Evolutionary conservation across 345 rosid species (phyloP), one percentile per base, ranked within the genome.

Genomic region (Lepidium aucheri): DNA sequence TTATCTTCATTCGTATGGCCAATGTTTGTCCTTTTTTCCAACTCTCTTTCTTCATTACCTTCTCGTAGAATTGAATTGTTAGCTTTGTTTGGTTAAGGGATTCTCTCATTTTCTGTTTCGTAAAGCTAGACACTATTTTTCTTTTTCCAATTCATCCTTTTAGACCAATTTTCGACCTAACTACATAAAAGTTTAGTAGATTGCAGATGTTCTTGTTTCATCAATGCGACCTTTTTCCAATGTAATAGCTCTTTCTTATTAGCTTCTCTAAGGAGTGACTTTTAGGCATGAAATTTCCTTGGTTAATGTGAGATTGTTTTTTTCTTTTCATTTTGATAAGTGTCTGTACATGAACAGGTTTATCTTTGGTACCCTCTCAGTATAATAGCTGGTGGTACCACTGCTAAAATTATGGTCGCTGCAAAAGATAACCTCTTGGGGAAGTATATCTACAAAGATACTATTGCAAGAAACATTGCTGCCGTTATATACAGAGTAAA

Each of bases 331-430:
- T n/a, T n/a, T n/a, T 26, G 15, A 45, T 3, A 53, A 58, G 52
- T 54, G 39, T 58, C 35, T 38, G 26, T 53, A 42, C 32, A 53
- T 76, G 62, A 58, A 32, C 85, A 93, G 98, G 89, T 93, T 63
- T 77, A 90, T 74, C 81, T 90, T 35, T 93, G 97, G 98, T 93
- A 90, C 50, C 98, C 98, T 7, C 83, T 93, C 5, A 93, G 94
- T 76, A 28, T 93, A 44, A 57, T 93, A 56, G 67, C 87, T 0
- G 98, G 96, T 17, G 98, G 98, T 43, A 90, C 98, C 32, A 93
- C 98, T 60, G 98, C 97, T 1, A 93, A 93, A 72, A 86, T 90
- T 78, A 87, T 90, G 94, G 90, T 93, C 62, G 97, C 97, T 9
- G 98, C 96, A 0, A 93, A 90, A 79, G 96, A 93, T 58, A 93